phyloP scores from a whole-genome alignment of 345 rosid genomes.

The Brassica carinata region DNA sequence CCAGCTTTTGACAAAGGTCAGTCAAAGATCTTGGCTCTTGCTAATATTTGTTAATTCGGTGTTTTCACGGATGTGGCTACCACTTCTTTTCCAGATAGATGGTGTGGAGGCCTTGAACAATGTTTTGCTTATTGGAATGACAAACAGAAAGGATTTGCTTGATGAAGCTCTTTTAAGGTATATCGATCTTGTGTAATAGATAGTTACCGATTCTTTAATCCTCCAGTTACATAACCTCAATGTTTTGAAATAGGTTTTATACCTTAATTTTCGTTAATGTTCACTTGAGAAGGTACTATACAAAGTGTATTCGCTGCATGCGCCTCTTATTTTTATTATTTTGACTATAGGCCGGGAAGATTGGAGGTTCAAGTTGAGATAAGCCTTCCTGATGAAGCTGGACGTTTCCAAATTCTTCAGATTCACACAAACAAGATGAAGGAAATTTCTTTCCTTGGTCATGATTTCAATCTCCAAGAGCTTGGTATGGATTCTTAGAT shows the following conservation, averaged over 20 bases:
- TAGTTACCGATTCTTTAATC: background rate
- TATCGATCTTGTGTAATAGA: slow-evolving; percentile 29
- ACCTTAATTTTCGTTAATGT: background rate
- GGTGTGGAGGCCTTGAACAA: slow-evolving; percentile 99
- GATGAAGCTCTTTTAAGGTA: slow-evolving; percentile 99
- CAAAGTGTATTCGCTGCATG: background rate
- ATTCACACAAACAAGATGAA: slow-evolving; percentile 99
- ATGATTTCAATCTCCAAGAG: slow-evolving; percentile 82
- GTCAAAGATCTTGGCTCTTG: slow-evolving; percentile 25
- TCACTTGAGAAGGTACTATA: slow-evolving; percentile 8
- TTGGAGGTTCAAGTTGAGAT: slow-evolving; percentile 99
- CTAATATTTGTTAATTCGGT: background rate
- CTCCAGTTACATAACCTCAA: background rate
- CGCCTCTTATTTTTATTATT: slow-evolving; percentile 6
- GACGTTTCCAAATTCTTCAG: slow-evolving; percentile 94
- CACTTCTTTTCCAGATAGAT: slow-evolving; percentile 71
- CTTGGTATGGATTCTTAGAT: slow-evolving; percentile 60
- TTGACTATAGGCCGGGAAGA: slow-evolving; percentile 79
- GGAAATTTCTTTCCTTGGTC: slow-evolving; percentile 90
- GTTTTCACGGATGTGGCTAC: slow-evolving; percentile 18
- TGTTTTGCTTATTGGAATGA: slow-evolving; percentile 99
- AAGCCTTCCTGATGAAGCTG: slow-evolving; percentile 98
- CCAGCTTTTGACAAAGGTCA: slow-evolving; percentile 95
- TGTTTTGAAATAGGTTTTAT: slow-evolving; percentile 5
- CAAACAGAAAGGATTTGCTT: slow-evolving; percentile 97